Base-by-base conservation (phyloP, 139 green algal species). In the Chlamydomonas asymmetrica region DNA sequence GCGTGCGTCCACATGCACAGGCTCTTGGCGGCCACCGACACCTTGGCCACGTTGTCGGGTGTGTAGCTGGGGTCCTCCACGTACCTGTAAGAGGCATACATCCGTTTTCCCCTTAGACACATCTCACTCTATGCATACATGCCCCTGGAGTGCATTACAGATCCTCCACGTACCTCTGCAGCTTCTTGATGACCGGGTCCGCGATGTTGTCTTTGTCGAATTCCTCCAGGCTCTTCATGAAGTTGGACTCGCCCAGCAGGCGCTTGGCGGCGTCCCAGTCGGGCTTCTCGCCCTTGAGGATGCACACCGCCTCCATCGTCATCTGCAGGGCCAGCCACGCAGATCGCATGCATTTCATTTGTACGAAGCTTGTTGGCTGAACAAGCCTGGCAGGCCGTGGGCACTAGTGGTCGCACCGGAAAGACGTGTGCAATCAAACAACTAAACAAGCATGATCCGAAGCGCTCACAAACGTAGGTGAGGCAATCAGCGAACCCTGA, bases 171-270 rank as follows among this genome's bases (percentile, higher is more conserved):
- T 29, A 78, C 72, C 63, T 85, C 64, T 87, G 82, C 70, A 90
- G 71, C 78, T 89, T 87, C 68, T 87, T 87, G 67, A 89, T 85
- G n/a, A 78, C 70, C 7, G 48, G 32, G 25, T 91, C 88, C 1
- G 88, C 77, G 45, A 94, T 94, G 85, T 90, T 91, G 76, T 94
- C 90, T 79, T 94, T 94, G 78, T 94, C 88, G 83, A 92, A 94
- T 37, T 96, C 90, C 73, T 95, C 86, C 65, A 95, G 83, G 31
- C 76, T 85, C 25, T 74, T 79, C 80, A 97, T 90, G 90, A 97
- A 96, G 67, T 85, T 85, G 25, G 74, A 78, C 66, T 95, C 90
- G 20, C 66, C 49, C 45, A 96, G 82, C 73, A 94, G 63, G 37
- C 84, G 85, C 87, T 95, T 96, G 35, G 90, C 89, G 2, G 85